Conservation (phyloP, 345 rosid genomes). For the Toxicodendron radicans region DNA sequence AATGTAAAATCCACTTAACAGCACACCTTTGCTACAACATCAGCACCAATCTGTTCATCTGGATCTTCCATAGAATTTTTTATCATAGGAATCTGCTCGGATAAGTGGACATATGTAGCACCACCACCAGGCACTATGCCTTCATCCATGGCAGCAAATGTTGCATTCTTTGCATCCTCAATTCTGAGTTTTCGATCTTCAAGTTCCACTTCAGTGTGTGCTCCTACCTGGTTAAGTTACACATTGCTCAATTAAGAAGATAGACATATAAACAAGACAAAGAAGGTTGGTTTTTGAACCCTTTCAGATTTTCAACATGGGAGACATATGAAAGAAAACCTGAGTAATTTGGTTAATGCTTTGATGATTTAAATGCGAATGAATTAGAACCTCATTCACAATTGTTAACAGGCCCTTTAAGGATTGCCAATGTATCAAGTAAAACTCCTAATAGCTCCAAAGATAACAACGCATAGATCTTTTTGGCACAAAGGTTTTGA, state of each 20-base stretch:
- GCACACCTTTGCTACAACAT: constrained; percentile 56
- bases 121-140: constrained; percentile 96
- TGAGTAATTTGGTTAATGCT: background rate
- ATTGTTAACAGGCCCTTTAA: background rate
- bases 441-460: background rate
- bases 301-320: background rate
- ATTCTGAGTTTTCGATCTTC: constrained; percentile 89
- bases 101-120: constrained; percentile 78
- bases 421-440: background rate
- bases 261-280: background rate
- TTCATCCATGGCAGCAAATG: constrained; percentile 91
- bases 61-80: constrained; percentile 55
- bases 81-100: constrained; percentile 47
- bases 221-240: constrained; percentile 57
- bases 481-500: too few relatives aligned
- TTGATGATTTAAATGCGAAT: background rate
- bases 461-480: background rate
- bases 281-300: too few relatives aligned
- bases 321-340: background rate
- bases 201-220: constrained; percentile 82
- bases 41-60: constrained; percentile 77
- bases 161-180: constrained; percentile 88
- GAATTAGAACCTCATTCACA: background rate
- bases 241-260: constrained; percentile 3
- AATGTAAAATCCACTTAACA: constrained; percentile 1